These are phyloP conservation scores for Fraxinus cuspidata DNA, from an alignment of 257 asterid species.

Conservation along the genomic window DNA sequence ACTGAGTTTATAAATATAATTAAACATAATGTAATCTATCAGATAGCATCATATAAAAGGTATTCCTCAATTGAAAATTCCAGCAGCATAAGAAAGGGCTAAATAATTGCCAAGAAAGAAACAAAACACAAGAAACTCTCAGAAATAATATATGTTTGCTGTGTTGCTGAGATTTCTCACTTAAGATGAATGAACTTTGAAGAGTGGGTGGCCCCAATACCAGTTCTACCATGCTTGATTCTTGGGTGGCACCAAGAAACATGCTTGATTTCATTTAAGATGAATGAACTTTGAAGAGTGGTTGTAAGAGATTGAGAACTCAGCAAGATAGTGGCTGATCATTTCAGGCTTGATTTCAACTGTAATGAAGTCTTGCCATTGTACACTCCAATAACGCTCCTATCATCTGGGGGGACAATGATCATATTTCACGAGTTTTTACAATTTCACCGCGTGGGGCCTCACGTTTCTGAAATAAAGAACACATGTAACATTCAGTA, in stretches of 20 bases:
- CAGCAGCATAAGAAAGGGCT: not conserved
- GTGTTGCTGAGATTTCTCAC: constrained; percentile 31
- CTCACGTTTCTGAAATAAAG: constrained; percentile 62
- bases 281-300: constrained; percentile 35
- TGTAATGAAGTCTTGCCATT: constrained; percentile 60
- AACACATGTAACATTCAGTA: not conserved
- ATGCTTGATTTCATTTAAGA: constrained; percentile 83
- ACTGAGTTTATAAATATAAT: too few relatives aligned
- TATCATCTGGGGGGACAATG: constrained; percentile 83
- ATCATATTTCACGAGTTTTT: constrained; percentile 82
- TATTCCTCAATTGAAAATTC: not conserved
- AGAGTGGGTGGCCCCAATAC: constrained; percentile 85
- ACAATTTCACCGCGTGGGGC: constrained; percentile 72
- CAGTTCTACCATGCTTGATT: constrained; percentile 92
- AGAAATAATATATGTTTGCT: not conserved
- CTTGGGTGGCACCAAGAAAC: constrained; percentile 95
- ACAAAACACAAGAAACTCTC: not conserved
- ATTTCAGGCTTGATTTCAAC: constrained; percentile 86
- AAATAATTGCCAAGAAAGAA: not conserved
- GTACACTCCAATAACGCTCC: constrained; percentile 52
- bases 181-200: constrained; percentile 41
- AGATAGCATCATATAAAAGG: not conserved
- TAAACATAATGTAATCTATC: not conserved
- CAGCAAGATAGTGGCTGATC: constrained; percentile 85
- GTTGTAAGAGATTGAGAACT: constrained; percentile 80